Evolutionary conservation across 768 basidiomycete genomes (phyloP), one percentile per base, ranked within the genome.

Genomic region (Cystobasidium tubakii): DNA sequence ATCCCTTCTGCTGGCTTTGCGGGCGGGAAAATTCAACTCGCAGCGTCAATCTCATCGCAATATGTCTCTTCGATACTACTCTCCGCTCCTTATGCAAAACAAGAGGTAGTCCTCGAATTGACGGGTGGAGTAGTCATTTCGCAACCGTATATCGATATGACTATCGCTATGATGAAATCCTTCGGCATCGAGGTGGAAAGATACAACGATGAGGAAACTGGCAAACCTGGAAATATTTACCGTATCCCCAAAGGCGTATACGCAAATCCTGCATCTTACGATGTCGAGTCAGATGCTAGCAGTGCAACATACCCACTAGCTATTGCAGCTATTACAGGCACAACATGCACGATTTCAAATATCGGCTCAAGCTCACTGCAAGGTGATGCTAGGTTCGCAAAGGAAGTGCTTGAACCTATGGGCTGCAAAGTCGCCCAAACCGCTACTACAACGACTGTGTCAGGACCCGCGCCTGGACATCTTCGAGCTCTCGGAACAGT

Each of bases 141-240:
- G 4, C 95, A 98, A 82, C 93, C 93, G 0, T 99, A 98, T 83
- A 98, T 99, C 81, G 94, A 99, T 83, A 97, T 98, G 96, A 98
- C 96, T 10, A 89, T 96, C 77, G 88, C 92, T 10, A 96, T 99
- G 89, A 98, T 99, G 96, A 85, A 85, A 75, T 87, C 89, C 9
- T 99, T 99, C 80, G 95, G 93, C 1, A 84, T 97, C 75, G 77
- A 84, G 10, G 94, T 92, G 62, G 82, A 82, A 21, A 86, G 95
- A 60, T 84, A 89, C 73, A 80, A 78, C 19, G 90, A 90, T 77
- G 77, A 85, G 0, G 81, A 79, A 33, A 85, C 86, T 0, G 89
- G 90, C 4, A 85, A 86, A 63, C 82, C 82, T 0, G 83, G 90
- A 73, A 89, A 97, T 80, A 83, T 90, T 36, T 99, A 99, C 82